phyloP scores from a whole-genome alignment of 2,329 filamentous ascomycete species.

The Talaromyces marneffei region DNA sequence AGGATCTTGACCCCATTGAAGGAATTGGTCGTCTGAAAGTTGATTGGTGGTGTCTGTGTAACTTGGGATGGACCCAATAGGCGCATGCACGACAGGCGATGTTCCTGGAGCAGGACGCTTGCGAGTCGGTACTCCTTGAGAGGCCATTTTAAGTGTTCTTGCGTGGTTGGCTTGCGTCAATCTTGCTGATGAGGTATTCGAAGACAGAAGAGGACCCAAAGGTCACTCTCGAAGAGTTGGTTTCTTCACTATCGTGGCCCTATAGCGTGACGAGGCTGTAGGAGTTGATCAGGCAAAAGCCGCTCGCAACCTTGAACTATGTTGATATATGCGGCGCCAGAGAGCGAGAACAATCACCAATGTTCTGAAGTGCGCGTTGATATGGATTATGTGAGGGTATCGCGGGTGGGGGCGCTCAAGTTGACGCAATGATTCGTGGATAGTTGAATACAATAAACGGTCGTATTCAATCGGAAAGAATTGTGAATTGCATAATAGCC shows the following conservation, averaged over 20 bases:
- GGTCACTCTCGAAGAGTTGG: slow-evolving; percentile 8
- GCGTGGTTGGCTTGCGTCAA: neutral
- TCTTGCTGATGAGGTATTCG: neutral
- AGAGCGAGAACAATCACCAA: neutral
- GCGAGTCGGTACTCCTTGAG: slow-evolving; percentile 43
- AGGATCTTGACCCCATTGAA: slow-evolving; percentile 50
- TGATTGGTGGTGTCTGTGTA: slow-evolving; percentile 40
- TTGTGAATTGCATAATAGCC: neutral
- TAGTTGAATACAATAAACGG: neutral
- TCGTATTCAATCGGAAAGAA: neutral
- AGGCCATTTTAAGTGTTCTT: slow-evolving; percentile 27
- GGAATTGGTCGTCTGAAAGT: slow-evolving; percentile 48
- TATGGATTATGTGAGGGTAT: neutral
- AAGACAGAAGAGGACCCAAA: slow-evolving; percentile 13
- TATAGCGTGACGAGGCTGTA: neutral
- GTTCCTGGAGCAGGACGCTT: slow-evolving; percentile 71
- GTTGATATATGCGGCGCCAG: neutral
- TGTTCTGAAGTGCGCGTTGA: neutral
- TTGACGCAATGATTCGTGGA: neutral
- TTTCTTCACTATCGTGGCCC: neutral
- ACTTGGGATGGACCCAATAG: slow-evolving; percentile 47
- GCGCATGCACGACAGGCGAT: slow-evolving; percentile 56
- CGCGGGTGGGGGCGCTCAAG: neutral
- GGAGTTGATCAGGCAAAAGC: neutral
- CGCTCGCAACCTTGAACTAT: neutral